Evolutionary conservation across 345 rosid species (phyloP), one percentile per base, ranked within the genome.

Genomic region (Firmiana major): DNA sequence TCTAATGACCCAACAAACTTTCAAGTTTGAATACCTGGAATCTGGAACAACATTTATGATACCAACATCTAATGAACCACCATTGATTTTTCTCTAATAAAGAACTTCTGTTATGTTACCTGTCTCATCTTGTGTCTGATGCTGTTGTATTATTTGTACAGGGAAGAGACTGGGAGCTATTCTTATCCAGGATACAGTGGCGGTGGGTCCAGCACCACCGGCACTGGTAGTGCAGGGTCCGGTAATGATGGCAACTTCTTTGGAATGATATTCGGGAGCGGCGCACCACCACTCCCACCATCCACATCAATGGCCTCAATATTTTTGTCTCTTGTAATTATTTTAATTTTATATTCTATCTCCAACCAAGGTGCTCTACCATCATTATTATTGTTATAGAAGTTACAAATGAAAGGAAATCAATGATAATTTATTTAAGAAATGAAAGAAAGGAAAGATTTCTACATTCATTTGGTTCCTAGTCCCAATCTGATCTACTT

Each of bases 261-360:
- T 78, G 87, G 93, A 71, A 88, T 88, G 92, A 91, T 85, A 83
- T 96, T 96, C 7, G 90, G 94, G 80, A 83, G 87, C 74, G 87
- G 81, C n/a, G 85, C 75, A 0, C 74, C 87, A 28, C 80, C 84
- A 19, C 73, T 67, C 36, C 62, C 63, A 24, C 81, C 87, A 48
- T 67, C 80, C 38, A 0, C 74, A 16, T 62, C 86, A 19, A 42
- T 62, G 6, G 28, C 83, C 60, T 81, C 86, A 19, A 43, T 84
- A 55, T 28, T 82, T 82, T 83, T 88, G 87, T 89, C 82, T 55
- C 57, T 84, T 78, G 7, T 84, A 76, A 86, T 78, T 81, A 82
- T 89, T 85, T 77, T 90, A 60, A 63, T 77, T 79, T 74, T 86
- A 85, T 79, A 78, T 83, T 63, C 81, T 40, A 53, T 58, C 77